These are phyloP conservation scores for Botryotinia calthae DNA, from an alignment of 2,329 filamentous ascomycete genomes.

Conservation along the genomic window DNA sequence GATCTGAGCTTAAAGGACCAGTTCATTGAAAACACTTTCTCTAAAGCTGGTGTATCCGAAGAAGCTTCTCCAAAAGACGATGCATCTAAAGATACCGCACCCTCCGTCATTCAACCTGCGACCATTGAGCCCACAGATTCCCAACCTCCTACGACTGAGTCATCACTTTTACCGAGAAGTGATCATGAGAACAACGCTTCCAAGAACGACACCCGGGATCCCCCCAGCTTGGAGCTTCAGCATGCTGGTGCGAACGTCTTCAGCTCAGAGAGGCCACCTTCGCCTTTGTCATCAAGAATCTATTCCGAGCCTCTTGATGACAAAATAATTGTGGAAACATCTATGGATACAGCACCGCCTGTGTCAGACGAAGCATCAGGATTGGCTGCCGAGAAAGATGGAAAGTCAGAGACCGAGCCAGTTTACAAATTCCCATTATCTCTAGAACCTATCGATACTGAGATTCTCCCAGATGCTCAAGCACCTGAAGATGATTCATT, in stretches of 20 bases:
- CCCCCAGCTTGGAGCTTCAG: background rate
- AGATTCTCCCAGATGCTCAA: slow-evolving; percentile 15
- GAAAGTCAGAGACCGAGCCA: background rate
- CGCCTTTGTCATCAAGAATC: background rate
- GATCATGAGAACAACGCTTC: background rate
- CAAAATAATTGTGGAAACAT: no score
- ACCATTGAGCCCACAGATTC: background rate
- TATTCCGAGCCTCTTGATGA: background rate
- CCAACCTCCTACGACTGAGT: background rate
- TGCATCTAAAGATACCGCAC: background rate
- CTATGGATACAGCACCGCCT: background rate
- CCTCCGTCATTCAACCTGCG: background rate
- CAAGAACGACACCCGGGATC: background rate
- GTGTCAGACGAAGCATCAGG: background rate
- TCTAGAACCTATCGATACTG: background rate
- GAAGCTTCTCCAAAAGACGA: background rate
- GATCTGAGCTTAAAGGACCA: background rate
- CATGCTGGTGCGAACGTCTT: background rate
- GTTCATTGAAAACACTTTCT: background rate
- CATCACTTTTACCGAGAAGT: background rate
- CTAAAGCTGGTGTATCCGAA: background rate
- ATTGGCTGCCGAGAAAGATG: background rate
- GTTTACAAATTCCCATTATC: background rate
- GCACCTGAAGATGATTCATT: slow-evolving; percentile 3
- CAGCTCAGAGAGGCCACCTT: background rate